Base-by-base conservation (phyloP, 805 yeast species). In the Tetrapisispora iriomotensis region DNA sequence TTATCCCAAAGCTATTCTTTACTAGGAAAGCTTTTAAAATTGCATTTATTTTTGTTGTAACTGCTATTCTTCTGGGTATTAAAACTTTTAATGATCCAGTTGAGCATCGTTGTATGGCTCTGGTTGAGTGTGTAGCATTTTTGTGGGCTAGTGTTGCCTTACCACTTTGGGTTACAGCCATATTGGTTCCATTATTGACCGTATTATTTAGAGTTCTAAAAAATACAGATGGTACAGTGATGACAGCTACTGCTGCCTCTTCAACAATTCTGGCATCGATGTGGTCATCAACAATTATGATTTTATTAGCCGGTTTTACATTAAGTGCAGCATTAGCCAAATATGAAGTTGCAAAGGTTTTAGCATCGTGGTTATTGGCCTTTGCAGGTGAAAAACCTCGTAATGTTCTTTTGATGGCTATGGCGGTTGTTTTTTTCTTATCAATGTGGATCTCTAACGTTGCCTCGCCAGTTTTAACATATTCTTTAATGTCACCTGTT, bases 381-480 rank as follows among this genome's bases (percentile, higher is more conserved):
- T 64, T 69, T 36, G 88, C 94, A 1, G 96, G 96, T 22, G 79
- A 82, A 8, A 77, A 78, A 45, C 97, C 97, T 18, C 70, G 82
- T 35, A 71, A 75, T 44, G 81, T 90, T 12, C 61, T 87, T 34
- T 61, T 88, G 29, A 73, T 86, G 32, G 77, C 87, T 41, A 86
- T 90, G 96, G 62, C 71, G 29, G 92, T 90, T 17, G 79, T 96
- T 0, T 70, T 88, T 42, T 79, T 88, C 58, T 68, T 86, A 39
- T 77, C 95, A 6, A 87, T 90, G 84, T 88, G 95, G 94, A 88
- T 90, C 43, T 82, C 94, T 20, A 90, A 90, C 62, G 97, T 90
- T 33, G 97, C 97, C 0, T 85, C 96, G 1, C 97, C 97, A 0
- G 96, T 90, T 4, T 68, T 90, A 41, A 83, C 95, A 58, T 85